A percentile compares a stretch with the other conserved stretches of the same genome.
Conservation (phyloP, 2,329 filamentous ascomycete genomes). For the Lasiodiplodia sp. region DNA sequence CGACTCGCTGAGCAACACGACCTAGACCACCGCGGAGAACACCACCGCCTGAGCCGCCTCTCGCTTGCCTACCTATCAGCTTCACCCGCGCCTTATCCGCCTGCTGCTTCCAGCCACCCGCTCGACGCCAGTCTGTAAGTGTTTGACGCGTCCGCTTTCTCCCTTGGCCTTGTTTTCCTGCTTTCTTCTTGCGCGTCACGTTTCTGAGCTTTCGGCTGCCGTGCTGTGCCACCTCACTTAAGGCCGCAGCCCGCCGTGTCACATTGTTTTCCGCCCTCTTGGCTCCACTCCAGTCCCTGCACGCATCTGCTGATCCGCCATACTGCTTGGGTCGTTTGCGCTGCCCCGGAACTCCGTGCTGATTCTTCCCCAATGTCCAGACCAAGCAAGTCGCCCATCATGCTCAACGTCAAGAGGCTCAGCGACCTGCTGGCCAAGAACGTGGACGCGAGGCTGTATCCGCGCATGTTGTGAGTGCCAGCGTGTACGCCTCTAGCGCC, state of each 20-base stretch:
- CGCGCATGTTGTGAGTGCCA: constrained; percentile 49
- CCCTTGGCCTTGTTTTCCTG: background rate
- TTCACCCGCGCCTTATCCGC: background rate
- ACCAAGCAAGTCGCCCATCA: constrained; percentile 35
- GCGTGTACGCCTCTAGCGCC: constrained; percentile 13
- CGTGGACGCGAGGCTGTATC: constrained; percentile 51
- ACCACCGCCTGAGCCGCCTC: constrained; percentile 23
- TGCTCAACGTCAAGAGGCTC: constrained; percentile 54
- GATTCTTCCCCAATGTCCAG: constrained; percentile 21
- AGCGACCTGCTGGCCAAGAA: constrained; percentile 54
- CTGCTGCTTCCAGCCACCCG: constrained; percentile 1
- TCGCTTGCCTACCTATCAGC: constrained; percentile 25
- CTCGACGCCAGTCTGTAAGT: constrained; percentile 2
- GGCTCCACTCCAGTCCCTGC: constrained; percentile 20
- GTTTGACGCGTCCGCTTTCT: background rate
- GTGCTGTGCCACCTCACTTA: constrained; percentile 12
- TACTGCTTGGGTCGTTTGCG: constrained; percentile 21
- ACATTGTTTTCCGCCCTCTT: constrained; percentile 21
- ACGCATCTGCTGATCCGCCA: constrained; percentile 30
- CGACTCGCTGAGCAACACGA: constrained; percentile 12
- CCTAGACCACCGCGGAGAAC: constrained; percentile 12
- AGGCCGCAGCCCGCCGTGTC: constrained; percentile 18
- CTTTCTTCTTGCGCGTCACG: background rate
- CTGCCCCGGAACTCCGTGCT: constrained; percentile 3
- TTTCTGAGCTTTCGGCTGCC: background rate